phyloP scores from a whole-genome alignment of 2,329 filamentous ascomycete species.

The Epichloe sp. region DNA sequence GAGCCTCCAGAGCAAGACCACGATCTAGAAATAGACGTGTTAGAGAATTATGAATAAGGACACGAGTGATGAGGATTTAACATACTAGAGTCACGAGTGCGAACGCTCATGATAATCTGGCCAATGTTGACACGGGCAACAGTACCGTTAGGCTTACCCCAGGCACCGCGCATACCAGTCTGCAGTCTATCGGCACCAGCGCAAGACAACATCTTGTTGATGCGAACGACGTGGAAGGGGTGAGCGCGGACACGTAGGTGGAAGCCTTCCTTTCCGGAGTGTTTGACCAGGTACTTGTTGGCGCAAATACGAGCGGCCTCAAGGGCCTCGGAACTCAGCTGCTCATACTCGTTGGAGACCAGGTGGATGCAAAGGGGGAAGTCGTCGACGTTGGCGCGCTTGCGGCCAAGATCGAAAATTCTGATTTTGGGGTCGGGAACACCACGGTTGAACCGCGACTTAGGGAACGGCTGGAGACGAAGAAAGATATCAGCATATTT shows the following conservation, averaged over 20 bases:
- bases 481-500: background rate
- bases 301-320: slow-evolving; percentile 99
- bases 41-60: background rate
- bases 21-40: slow-evolving; percentile 46
- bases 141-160: slow-evolving; percentile 97
- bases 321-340: slow-evolving; percentile 98
- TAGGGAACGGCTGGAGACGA: slow-evolving; percentile 70
- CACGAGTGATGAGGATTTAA: slow-evolving; percentile 11
- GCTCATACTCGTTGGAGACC: slow-evolving; percentile 99
- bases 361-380: slow-evolving; percentile 99
- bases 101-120: slow-evolving; percentile 95
- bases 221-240: slow-evolving; percentile 99
- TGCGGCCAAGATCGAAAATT: slow-evolving; percentile 98
- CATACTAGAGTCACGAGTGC: slow-evolving; percentile 86
- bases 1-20: slow-evolving; percentile 88
- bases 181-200: slow-evolving; percentile 99
- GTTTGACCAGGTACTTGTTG: slow-evolving; percentile 90
- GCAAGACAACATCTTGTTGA: slow-evolving; percentile 99
- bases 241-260: slow-evolving; percentile 75
- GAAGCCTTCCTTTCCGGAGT: slow-evolving; percentile 59
- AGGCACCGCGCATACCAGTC: slow-evolving; percentile 99
- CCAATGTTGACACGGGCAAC: slow-evolving; percentile 99
- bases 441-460: slow-evolving; percentile 99
- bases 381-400: slow-evolving; percentile 97
- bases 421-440: slow-evolving; percentile 74